Conservation (phyloP, 2,329 filamentous ascomycete genomes). For the Ascochyta fabae region DNA sequence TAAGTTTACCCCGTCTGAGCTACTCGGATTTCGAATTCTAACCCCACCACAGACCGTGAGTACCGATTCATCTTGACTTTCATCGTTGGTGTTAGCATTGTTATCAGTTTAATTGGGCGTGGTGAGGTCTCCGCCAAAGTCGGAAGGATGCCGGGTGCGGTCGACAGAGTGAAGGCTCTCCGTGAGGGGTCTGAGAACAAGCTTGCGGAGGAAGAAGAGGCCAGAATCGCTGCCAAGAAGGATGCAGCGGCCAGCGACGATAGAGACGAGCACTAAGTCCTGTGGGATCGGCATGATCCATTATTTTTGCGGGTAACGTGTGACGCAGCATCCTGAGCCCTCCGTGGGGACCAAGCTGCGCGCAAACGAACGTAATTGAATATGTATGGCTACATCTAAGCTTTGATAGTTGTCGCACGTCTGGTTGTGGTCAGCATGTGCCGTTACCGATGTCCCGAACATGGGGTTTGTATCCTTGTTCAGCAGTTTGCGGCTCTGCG, state of each 20-base stretch:
- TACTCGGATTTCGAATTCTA: background rate
- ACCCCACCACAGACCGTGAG: constrained; percentile 65
- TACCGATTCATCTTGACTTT: constrained; percentile 94
- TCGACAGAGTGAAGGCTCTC: constrained; percentile 58
- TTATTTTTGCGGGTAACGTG: constrained; percentile 11
- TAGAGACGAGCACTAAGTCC: constrained; percentile 18
- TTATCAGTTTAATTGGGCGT: constrained; percentile 80
- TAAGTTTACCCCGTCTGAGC: constrained; percentile 15
- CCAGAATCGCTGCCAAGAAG: constrained; percentile 31
- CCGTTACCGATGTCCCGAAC: constrained; percentile 14
- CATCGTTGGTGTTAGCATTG: constrained; percentile 82
- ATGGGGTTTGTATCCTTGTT: constrained; percentile 5
- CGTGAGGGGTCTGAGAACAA: constrained; percentile 44
- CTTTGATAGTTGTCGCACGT: constrained; percentile 6
- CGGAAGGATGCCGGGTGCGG: constrained; percentile 54
- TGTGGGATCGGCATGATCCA: constrained; percentile 14
- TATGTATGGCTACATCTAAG: constrained; percentile 4
- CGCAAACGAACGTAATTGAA: constrained; percentile 2
- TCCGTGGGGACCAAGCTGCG: background rate
- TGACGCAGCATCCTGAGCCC: constrained; percentile 2
- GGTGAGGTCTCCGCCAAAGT: constrained; percentile 72
- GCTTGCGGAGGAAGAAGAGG: constrained; percentile 42
- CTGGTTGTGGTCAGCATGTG: constrained; percentile 1
- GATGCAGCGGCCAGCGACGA: constrained; percentile 29
- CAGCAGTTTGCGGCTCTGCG: constrained; percentile 12